Percentiles rank a stretch among this genome's conserved stretches.
Conservation (phyloP, 805 yeast species). For the Jamesozyma rosinii region DNA sequence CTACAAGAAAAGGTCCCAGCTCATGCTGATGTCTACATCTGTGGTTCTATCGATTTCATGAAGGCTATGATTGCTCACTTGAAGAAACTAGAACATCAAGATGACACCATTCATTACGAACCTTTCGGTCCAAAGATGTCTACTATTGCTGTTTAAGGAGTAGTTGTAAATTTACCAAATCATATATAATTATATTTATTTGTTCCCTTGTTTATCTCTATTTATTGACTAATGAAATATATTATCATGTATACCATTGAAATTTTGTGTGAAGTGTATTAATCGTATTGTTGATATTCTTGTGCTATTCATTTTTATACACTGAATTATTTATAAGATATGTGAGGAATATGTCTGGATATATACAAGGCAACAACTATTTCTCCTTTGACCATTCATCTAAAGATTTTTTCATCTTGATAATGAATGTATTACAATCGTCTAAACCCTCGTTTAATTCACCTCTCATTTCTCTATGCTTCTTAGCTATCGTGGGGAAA, state of each 20-base stretch:
- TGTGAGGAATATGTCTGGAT: no score
- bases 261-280: no score
- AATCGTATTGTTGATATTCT: no score
- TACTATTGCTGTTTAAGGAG: slow-evolving; percentile 10
- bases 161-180: neutral
- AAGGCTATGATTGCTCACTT: slow-evolving; percentile 19
- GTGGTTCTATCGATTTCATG: slow-evolving; percentile 28
- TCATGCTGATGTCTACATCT: slow-evolving; percentile 27
- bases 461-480: slow-evolving; percentile 15
- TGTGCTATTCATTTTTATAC: no score
- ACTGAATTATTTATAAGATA: no score
- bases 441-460: slow-evolving; percentile 8
- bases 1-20: slow-evolving; percentile 18
- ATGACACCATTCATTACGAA: slow-evolving; percentile 26
- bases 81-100: slow-evolving; percentile 15
- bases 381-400: slow-evolving; percentile 4
- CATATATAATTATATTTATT: no score
- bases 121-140: slow-evolving; percentile 31
- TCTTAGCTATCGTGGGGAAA: slow-evolving; percentile 20
- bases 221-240: neutral
- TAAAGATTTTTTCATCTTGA: slow-evolving; percentile 1
- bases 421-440: slow-evolving; percentile 4
- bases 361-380: neutral
- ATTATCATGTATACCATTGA: no score
- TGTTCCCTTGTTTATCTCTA: neutral